Conservation (phyloP, 768 basidiomycete genomes). For the Mycena rosella region DNA sequence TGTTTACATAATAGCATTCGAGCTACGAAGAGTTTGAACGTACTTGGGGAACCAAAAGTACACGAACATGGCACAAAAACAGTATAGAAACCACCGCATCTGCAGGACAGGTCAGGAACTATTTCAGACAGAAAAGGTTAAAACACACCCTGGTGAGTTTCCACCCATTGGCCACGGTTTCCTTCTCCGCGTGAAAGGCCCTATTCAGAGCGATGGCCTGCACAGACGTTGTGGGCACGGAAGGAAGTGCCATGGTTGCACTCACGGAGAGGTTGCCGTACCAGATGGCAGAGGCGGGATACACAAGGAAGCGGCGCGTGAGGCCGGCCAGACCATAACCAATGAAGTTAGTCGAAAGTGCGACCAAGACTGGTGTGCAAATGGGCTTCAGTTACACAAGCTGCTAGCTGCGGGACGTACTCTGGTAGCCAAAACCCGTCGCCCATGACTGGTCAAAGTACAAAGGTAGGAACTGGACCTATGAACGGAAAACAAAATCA, state of each 20-base stretch:
- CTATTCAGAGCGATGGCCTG: background rate
- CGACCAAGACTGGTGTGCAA: constrained; percentile 45
- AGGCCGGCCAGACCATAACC: constrained; percentile 65
- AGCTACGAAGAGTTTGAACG: no score
- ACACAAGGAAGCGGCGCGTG: constrained; percentile 68
- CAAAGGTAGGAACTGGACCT: constrained; percentile 59
- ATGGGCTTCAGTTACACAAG: constrained; percentile 45
- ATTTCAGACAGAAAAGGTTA: background rate
- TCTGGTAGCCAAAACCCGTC: constrained; percentile 54
- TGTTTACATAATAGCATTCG: no score
- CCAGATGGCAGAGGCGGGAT: constrained; percentile 69
- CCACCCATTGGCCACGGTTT: constrained; percentile 41
- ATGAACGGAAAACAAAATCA: constrained; percentile 31
- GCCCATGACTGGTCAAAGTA: constrained; percentile 46
- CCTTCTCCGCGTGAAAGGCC: constrained; percentile 58
- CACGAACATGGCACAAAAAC: constrained; percentile 46
- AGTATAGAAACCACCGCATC: constrained; percentile 56
- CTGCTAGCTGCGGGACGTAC: constrained; percentile 40
- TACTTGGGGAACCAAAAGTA: constrained; percentile 42
- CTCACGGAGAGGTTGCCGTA: constrained; percentile 57
- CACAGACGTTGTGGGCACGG: no score
- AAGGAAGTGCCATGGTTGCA: no score
- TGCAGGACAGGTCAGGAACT: constrained; percentile 6
- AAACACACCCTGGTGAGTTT: constrained; percentile 29
- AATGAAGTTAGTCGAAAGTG: constrained; percentile 59